A percentile compares a stretch with the other conserved stretches of the same genome.
Conservation (phyloP, 805 yeast genomes). For the Yarrowia sp. region DNA sequence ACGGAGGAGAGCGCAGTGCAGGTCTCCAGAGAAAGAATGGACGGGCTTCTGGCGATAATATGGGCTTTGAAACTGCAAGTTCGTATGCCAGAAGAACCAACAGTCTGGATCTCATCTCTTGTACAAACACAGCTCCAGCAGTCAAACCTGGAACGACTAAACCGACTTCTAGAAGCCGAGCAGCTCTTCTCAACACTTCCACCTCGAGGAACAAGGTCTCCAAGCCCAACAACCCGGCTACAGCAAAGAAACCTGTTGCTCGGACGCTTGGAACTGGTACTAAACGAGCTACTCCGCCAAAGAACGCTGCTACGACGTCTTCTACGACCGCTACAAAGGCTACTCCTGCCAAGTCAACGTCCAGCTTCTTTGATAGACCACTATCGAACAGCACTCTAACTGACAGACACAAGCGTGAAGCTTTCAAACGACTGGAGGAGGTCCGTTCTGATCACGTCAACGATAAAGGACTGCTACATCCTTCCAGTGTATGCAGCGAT, state of each 20-base stretch:
- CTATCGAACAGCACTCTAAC: neutral
- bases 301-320: neutral
- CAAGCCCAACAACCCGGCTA: neutral
- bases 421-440: neutral
- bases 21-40: neutral
- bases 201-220: neutral
- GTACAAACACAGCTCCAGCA: too few relatives aligned
- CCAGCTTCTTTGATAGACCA: conserved; percentile 1
- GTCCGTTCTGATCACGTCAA: conserved; percentile 1
- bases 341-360: neutral
- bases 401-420: neutral
- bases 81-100: neutral
- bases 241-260: neutral
- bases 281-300: neutral
- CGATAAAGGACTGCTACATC: neutral
- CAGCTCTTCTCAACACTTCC: neutral
- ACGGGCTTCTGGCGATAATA: neutral
- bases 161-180: conserved; percentile 6
- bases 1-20: neutral
- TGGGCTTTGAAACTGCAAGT: neutral
- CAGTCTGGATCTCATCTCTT: neutral
- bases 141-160: neutral
- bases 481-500: neutral
- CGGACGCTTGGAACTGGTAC: neutral
- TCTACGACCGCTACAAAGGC: neutral